Base-by-base conservation (phyloP, 2,329 filamentous ascomycete species). In the Monilinia fructigena region DNA sequence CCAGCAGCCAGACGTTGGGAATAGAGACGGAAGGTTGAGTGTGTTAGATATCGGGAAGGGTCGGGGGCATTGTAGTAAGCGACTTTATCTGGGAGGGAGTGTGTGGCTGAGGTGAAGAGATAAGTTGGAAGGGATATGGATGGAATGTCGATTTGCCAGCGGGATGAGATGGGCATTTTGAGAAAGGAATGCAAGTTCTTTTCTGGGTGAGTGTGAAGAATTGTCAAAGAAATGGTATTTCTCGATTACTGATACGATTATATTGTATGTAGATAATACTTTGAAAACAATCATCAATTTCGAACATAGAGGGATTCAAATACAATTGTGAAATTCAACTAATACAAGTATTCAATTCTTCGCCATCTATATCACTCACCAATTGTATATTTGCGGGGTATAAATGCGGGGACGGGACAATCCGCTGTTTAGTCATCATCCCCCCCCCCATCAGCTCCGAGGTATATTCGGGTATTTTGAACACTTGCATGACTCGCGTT, bases 1-100 rank as follows among this genome's bases (percentile, higher is more conserved):
- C 91, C 91, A 1, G 86, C 80, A 0, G 90, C 91, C 45, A 95
- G 78, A 18, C 90, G 86, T 76, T 93, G 89, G 45, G 87, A 83
- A 80, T 90, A 89, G 70, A 89, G 80, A 28, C 91, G 87, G 76
- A 89, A 91, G 68, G 84, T 82, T 69, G 82, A 75, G 50, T 85
- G 80, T 4, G 88, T 90, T 50, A 95, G 80, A 70, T 82, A 86
- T 72, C 89, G 86, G 11, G 84, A 87, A 1, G 91, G 89, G 1
- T 83, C 80, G 47, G 86, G 82, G 11, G 89, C 85, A 72, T 93
- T 90, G 62, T 91, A 80, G 72, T 88, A 85, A 47, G 79, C 77
- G 63, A 79, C 78, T 55, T 75, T 77, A 59, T 83, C 77, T 2
- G 79, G 72, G 7, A 86, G 76, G 8, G 78, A 75, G 7, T 74